These are phyloP conservation scores for Penicillium sp. DNA, from an alignment of 2,329 filamentous ascomycete species.

Conservation along the genomic window DNA sequence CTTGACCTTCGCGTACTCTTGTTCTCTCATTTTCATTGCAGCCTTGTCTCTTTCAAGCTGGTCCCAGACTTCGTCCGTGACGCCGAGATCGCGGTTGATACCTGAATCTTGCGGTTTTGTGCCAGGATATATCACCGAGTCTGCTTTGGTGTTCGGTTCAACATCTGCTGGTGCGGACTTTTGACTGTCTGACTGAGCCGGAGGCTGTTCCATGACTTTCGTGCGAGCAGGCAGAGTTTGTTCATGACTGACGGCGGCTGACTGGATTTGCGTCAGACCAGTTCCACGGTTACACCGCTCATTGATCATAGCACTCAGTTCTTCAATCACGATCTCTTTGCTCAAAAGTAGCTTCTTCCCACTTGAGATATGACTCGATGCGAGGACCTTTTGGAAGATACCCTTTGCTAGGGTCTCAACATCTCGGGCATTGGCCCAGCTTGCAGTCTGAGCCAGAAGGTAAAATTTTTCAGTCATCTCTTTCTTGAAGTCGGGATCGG, in stretches of 20 bases:
- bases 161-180: not conserved
- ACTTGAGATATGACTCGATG: conserved; percentile 9
- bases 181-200: not conserved
- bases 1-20: not conserved
- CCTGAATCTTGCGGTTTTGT: not conserved
- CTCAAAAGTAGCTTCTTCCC: not conserved
- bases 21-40: not conserved
- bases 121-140: not conserved
- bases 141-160: not conserved
- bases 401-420: conserved; percentile 56
- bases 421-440: conserved; percentile 67
- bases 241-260: not conserved
- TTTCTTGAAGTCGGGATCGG: not conserved
- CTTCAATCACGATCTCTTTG: conserved; percentile 11
- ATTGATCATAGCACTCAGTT: conserved; percentile 17
- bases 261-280: not conserved
- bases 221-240: not conserved
- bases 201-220: not conserved
- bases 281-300: conserved; percentile 12
- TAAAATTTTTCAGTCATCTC: conserved; percentile 37
- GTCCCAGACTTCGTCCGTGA: conserved; percentile 27
- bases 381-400: conserved; percentile 46
- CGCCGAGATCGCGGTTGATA: conserved; percentile 20
- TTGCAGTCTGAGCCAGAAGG: conserved; percentile 44
- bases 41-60: conserved; percentile 21